Percentiles rank a stretch among this genome's conserved stretches.
Conservation (phyloP, 2,329 filamentous ascomycete genomes). For the Remersonia thermophila region DNA sequence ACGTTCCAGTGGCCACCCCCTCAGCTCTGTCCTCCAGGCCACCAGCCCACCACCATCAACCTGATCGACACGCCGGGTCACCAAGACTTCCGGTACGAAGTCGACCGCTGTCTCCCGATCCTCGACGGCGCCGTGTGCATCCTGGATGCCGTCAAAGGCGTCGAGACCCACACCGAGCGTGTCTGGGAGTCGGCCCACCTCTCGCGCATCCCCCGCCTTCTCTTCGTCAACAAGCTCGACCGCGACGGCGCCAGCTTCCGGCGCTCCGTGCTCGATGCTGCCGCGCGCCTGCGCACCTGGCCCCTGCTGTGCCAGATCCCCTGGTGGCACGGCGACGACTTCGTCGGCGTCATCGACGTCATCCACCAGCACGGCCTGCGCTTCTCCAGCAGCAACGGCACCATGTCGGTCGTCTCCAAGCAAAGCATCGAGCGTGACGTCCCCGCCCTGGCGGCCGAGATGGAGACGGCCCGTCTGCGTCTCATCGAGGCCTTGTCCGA, state of each 20-base stretch:
- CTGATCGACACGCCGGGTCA: slow-evolving; percentile 94
- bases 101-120: slow-evolving; percentile 62
- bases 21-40: slow-evolving; percentile 27
- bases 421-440: slow-evolving; percentile 35
- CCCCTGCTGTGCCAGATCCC: slow-evolving; percentile 90
- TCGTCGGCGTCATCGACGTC: slow-evolving; percentile 76
- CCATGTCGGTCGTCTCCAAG: slow-evolving; percentile 21
- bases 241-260: slow-evolving; percentile 73
- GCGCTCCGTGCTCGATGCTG: slow-evolving; percentile 75
- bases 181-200: slow-evolving; percentile 86
- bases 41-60: slow-evolving; percentile 58
- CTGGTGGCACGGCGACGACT: slow-evolving; percentile 75
- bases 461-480: slow-evolving; percentile 62
- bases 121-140: slow-evolving; percentile 25
- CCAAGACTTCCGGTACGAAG: slow-evolving; percentile 95
- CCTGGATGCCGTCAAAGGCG: slow-evolving; percentile 33
- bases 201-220: slow-evolving; percentile 71
- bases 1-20: slow-evolving; percentile 76
- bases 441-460: slow-evolving; percentile 49
- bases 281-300: slow-evolving; percentile 65
- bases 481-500: slow-evolving; percentile 79
- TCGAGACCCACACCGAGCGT: slow-evolving; percentile 93
- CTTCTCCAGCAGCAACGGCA: slow-evolving; percentile 46
- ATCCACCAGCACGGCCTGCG: slow-evolving; percentile 62
- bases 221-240: slow-evolving; percentile 78